phyloP scores from a whole-genome alignment of 2,329 filamentous ascomycete genomes.

The Sarocladium strictum region DNA sequence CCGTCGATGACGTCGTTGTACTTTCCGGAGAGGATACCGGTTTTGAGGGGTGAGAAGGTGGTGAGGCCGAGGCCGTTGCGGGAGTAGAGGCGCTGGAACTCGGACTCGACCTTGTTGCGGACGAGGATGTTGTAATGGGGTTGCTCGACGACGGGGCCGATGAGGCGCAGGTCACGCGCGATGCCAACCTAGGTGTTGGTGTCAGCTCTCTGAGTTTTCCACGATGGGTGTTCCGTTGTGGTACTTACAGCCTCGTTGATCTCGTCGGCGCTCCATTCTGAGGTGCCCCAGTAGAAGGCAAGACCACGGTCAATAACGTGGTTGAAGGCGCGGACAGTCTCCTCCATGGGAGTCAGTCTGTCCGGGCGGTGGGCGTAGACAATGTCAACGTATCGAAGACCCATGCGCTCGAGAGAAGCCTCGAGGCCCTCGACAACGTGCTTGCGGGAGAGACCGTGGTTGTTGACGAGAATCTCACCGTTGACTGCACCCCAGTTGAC shows the following conservation, averaged over 20 bases:
- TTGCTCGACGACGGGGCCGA: conserved; percentile 61
- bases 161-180: conserved; percentile 53
- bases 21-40: conserved; percentile 58
- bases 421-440: conserved; percentile 54
- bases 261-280: conserved; percentile 64
- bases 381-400: conserved; percentile 58
- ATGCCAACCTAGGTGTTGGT: conserved; percentile 35
- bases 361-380: conserved; percentile 67
- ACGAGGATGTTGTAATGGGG: conserved; percentile 61
- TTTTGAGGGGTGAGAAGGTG: conserved; percentile 52
- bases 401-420: conserved; percentile 49
- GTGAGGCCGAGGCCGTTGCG: conserved; percentile 55
- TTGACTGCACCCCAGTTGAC: conserved; percentile 61
- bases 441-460: conserved; percentile 60
- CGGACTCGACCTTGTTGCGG: conserved; percentile 56
- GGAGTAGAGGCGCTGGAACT: conserved; percentile 56
- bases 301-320: conserved; percentile 62
- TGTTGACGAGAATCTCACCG: conserved; percentile 58
- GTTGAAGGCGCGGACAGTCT: conserved; percentile 66
- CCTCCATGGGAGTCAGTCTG: conserved; percentile 62
- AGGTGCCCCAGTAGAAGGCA: conserved; percentile 68
- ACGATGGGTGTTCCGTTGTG: too few relatives aligned
- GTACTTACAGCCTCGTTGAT: conserved; percentile 51
- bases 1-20: conserved; percentile 51
- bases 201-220: too few relatives aligned